Base-by-base conservation (phyloP, 1,284 basidiomycete genomes). In the Ceraceosorus guamensis region DNA sequence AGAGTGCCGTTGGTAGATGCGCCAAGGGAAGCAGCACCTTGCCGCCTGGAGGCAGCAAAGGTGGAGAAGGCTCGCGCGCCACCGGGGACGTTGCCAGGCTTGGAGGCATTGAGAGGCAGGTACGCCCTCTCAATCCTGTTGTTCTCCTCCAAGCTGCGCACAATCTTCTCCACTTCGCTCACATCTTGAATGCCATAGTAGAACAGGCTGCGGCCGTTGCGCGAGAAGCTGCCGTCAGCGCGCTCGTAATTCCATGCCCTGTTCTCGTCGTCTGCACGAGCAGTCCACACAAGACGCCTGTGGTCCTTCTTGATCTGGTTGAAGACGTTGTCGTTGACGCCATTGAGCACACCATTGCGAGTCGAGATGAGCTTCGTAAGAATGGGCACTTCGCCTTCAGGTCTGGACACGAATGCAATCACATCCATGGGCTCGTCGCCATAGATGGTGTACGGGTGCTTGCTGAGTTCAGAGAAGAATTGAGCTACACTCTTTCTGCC, bases 171-270 rank as follows among this genome's bases (percentile, higher is more conserved):
- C 41, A 99, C 90, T 78, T 97, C 92, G 59, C 83, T 83, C 39
- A 96, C 86, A 70, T 95, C 90, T 68, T 87, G 86, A 45, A 97
- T 83, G 53, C 93, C 93, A 76, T 95, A 97, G 91, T 93, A 98
- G 83, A 96, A 98, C 73, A 99, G 80, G 73, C 86, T 91, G 77
- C 80, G 77, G 47, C 93, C 91, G 35, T 89, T 89, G 53, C 95
- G 83, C 10, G 92, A 95, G 81, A 99, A 99, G 78, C 88, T 90
- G 6, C 93, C 93, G 68, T 98, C 93, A 1, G 93, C 91, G 55
- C 91, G 85, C 81, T 99, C 95, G 76, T 96, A 99, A 80, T 99
- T 93, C 93, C 93, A 99, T 2, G 87, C 84, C 44, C 92, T 85
- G 79, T 95, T 81, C 80, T 97, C 93, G 77, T 98, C 92, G 68